Conservation (phyloP, 805 yeast genomes). For the Clavispora carvajalis region DNA sequence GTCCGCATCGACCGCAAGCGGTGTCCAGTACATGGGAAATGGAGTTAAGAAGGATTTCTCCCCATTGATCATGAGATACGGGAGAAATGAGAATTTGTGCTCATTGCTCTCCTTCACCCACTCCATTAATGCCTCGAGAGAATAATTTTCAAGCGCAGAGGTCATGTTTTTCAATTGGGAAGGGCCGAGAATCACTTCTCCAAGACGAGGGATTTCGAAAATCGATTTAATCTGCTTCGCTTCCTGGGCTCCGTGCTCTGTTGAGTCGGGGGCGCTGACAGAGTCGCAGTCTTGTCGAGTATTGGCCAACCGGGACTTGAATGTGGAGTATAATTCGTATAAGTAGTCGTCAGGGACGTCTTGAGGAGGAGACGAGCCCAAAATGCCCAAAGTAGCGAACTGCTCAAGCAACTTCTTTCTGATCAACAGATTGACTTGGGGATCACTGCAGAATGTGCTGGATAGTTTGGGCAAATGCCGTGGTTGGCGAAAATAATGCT, state of each 20-base stretch:
- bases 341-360: slow-evolving; percentile 24
- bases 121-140: slow-evolving; percentile 9
- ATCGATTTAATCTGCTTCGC: slow-evolving; percentile 2
- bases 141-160: not conserved
- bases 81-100: slow-evolving; percentile 20
- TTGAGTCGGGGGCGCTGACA: not conserved
- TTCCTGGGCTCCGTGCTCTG: not conserved
- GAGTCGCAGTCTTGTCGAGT: not conserved
- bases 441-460: slow-evolving; percentile 26
- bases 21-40: slow-evolving; percentile 37
- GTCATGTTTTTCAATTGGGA: not conserved
- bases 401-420: slow-evolving; percentile 30
- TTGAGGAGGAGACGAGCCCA: slow-evolving; percentile 30
- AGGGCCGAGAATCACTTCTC: slow-evolving; percentile 9
- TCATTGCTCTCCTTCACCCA: slow-evolving; percentile 12
- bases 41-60: slow-evolving; percentile 23
- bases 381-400: slow-evolving; percentile 29
- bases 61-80: slow-evolving; percentile 23
- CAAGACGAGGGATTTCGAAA: slow-evolving; percentile 8
- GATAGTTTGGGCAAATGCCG: slow-evolving; percentile 8
- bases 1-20: slow-evolving; percentile 25
- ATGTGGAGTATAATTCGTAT: slow-evolving; percentile 26
- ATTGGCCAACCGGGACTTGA: slow-evolving; percentile 20
- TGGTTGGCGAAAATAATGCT: slow-evolving; percentile 13
- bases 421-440: slow-evolving; percentile 26